Evolutionary conservation across 306 rosid species (phyloP).

Genomic region (Cercis canadensis): DNA sequence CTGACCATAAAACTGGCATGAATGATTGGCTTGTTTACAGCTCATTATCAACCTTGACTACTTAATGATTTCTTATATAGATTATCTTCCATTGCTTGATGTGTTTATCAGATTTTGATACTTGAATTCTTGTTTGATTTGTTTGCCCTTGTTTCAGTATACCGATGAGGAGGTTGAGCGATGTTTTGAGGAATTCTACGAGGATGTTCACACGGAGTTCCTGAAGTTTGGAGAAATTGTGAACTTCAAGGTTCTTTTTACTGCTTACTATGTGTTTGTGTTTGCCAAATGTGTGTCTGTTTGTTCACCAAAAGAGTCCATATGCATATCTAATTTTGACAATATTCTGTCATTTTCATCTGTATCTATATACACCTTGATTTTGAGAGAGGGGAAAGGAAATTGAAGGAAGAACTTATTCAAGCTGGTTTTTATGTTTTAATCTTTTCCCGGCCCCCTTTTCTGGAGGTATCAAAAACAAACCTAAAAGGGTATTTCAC

Average conservation of each 20-base stretch:
- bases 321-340: neutral
- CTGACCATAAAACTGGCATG: neutral
- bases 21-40: neutral
- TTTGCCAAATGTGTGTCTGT: neutral
- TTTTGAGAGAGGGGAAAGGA: neutral
- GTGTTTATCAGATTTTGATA: constrained; percentile 31
- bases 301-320: constrained; percentile 1
- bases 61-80: neutral
- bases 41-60: constrained; percentile 1
- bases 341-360: no score
- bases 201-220: constrained; percentile 99
- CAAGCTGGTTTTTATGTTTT: neutral
- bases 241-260: constrained; percentile 84
- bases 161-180: constrained; percentile 88
- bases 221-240: constrained; percentile 91
- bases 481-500: constrained; percentile 4
- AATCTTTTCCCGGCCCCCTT: neutral
- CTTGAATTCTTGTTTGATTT: constrained; percentile 43
- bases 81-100: constrained; percentile 21
- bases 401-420: constrained; percentile 17
- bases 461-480: neutral
- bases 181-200: constrained; percentile 88
- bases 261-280: constrained; percentile 27
- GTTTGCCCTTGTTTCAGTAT: constrained; percentile 58
- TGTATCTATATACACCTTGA: no score